A percentile compares a stretch with the other conserved stretches of the same genome.
phyloP scores from a whole-genome alignment of 2,329 filamentous ascomycete species.

The Diaporthe helianthi region DNA sequence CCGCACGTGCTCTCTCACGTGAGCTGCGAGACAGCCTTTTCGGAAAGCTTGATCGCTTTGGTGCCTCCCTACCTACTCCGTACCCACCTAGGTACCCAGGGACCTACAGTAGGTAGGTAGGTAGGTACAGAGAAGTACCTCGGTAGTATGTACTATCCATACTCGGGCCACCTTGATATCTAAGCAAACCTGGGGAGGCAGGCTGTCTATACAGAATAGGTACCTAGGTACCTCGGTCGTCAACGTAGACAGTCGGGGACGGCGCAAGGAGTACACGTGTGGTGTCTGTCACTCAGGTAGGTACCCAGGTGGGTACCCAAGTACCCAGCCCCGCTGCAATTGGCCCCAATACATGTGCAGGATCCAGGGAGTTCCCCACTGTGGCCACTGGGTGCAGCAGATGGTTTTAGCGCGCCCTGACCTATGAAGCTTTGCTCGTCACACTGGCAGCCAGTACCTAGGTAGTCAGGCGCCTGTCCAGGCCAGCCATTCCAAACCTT shows the following conservation, averaged over 20 bases:
- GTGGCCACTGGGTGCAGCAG: slow-evolving; percentile 16
- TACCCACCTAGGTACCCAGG: too few relatives aligned
- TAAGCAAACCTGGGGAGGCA: too few relatives aligned
- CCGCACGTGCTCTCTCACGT: slow-evolving; percentile 9
- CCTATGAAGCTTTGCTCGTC: slow-evolving; percentile 26
- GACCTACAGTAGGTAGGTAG: too few relatives aligned
- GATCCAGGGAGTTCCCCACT: background rate
- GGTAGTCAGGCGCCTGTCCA: background rate
- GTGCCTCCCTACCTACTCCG: too few relatives aligned
- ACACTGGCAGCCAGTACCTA: slow-evolving; percentile 16
- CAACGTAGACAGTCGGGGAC: background rate
- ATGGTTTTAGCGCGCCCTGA: slow-evolving; percentile 29
- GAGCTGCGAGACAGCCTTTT: too few relatives aligned
- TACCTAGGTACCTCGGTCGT: background rate
- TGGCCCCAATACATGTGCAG: background rate
- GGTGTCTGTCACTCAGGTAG: background rate
- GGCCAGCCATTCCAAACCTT: slow-evolving; percentile 18
- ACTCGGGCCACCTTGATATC: too few relatives aligned
- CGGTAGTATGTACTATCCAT: too few relatives aligned
- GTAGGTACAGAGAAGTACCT: too few relatives aligned
- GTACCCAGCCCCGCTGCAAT: background rate
- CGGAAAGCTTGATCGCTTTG: too few relatives aligned
- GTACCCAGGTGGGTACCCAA: too few relatives aligned
- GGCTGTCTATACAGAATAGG: too few relatives aligned
- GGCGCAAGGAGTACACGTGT: background rate